Evolutionary conservation across 2,329 filamentous ascomycete genomes (phyloP).

Genomic region (Neofusicoccum parvum): DNA sequence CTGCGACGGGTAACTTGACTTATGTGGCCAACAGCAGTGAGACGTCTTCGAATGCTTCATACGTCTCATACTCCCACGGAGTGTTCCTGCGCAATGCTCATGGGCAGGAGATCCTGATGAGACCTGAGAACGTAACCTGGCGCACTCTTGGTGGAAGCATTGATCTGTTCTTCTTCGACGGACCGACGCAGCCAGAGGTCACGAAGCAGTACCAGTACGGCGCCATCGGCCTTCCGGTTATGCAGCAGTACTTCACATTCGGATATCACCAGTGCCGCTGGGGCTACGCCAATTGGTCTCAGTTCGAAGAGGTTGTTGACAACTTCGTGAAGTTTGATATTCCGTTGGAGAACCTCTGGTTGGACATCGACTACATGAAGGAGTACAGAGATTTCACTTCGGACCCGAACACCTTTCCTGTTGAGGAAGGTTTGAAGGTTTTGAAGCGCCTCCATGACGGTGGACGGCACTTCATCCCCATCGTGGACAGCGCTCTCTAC

Average conservation of each 20-base stretch:
- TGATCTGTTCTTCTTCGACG: conserved; percentile 78
- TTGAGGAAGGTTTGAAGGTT: conserved; percentile 54
- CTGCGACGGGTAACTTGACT: conserved; percentile 49
- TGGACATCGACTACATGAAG: conserved; percentile 58
- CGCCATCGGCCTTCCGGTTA: conserved; percentile 69
- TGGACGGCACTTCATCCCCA: conserved; percentile 62
- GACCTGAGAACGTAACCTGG: conserved; percentile 69
- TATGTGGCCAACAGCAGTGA: conserved; percentile 53
- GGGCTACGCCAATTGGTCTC: conserved; percentile 76
- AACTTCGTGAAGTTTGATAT: conserved; percentile 59
- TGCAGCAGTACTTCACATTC: conserved; percentile 81
- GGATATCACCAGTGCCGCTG: conserved; percentile 84
- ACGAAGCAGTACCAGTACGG: conserved; percentile 70
- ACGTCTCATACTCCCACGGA: conserved; percentile 72
- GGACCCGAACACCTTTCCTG: conserved; percentile 55
- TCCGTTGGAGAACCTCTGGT: conserved; percentile 53
- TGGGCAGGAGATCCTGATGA: conserved; percentile 71
- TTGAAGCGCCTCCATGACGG: conserved; percentile 55
- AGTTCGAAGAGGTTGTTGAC: conserved; percentile 60
- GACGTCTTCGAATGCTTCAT: conserved; percentile 47
- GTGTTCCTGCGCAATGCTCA: conserved; percentile 78
- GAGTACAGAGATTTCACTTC: conserved; percentile 62
- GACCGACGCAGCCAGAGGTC: conserved; percentile 68
- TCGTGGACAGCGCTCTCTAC: conserved; percentile 68
- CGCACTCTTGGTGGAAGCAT: conserved; percentile 73